Evolutionary conservation across 768 basidiomycete species (phyloP).

Genomic region (Mycena filopes): DNA sequence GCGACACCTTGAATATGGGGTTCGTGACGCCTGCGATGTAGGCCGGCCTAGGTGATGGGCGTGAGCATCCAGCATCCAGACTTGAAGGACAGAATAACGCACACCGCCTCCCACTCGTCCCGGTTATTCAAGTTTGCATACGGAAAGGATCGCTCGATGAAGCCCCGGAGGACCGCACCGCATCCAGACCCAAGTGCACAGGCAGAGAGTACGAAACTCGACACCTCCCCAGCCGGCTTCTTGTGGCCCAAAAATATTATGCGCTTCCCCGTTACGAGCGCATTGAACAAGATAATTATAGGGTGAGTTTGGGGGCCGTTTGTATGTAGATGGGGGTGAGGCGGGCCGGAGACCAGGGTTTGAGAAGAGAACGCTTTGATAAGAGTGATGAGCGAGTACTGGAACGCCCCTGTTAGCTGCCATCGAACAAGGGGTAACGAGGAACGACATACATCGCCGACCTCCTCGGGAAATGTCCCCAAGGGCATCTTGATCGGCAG

Average conservation of each 20-base stretch:
- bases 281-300: conserved; percentile 95
- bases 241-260: conserved; percentile 94
- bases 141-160: conserved; percentile 93
- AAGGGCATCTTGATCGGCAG: conserved; percentile 93
- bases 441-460: conserved; percentile 82
- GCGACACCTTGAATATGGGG: conserved; percentile 90
- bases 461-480: conserved; percentile 91
- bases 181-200: conserved; percentile 94
- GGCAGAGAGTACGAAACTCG: conserved; percentile 91
- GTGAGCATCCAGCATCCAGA: conserved; percentile 14
- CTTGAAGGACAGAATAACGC: conserved; percentile 45
- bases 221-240: conserved; percentile 90
- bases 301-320: conserved; percentile 92
- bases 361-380: conserved; percentile 47
- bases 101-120: conserved; percentile 93
- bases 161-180: conserved; percentile 84
- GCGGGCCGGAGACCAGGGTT: conserved; percentile 67
- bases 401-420: conserved; percentile 78
- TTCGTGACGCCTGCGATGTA: conserved; percentile 98
- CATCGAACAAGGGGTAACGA: conserved; percentile 1
- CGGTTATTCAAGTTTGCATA: conserved; percentile 91
- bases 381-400: conserved; percentile 48
- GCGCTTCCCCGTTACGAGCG: conserved; percentile 93
- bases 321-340: conserved; percentile 94
- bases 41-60: conserved; percentile 72